Conservation (phyloP, 2,329 filamentous ascomycete genomes). For the Drechmeria coniospora region DNA sequence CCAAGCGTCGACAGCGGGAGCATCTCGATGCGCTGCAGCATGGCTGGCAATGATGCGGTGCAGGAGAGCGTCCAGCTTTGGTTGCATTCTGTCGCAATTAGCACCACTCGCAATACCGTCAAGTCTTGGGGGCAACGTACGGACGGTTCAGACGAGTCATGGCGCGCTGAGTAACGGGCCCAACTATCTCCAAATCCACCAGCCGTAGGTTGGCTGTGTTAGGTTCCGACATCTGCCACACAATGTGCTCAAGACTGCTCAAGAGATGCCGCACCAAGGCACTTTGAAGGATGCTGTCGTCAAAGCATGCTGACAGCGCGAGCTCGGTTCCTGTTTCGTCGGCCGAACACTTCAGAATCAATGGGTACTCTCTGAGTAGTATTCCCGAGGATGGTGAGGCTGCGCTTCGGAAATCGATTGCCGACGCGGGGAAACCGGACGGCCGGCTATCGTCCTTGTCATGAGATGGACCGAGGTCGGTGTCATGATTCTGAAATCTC, state of each 20-base stretch:
- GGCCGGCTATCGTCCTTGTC: no score
- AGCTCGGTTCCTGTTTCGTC: neutral
- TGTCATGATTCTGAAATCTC: no score
- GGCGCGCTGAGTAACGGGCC: slow-evolving; percentile 1
- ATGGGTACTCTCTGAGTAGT: neutral
- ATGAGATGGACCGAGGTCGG: no score
- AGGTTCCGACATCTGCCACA: neutral
- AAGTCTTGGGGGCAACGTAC: no score
- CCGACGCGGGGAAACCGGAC: no score
- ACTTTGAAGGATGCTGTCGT: neutral
- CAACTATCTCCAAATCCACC: neutral
- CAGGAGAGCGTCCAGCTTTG: neutral
- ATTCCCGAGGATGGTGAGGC: no score
- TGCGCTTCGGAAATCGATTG: no score
- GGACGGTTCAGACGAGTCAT: slow-evolving; percentile 1
- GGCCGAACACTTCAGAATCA: neutral
- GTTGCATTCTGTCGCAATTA: neutral
- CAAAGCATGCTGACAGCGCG: neutral
- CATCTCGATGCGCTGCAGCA: neutral
- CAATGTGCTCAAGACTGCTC: slow-evolving; percentile 1
- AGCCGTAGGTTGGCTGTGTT: neutral
- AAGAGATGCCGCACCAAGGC: neutral
- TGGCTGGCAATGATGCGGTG: neutral
- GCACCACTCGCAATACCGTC: no score
- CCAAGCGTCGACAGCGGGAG: slow-evolving; percentile 1